These are phyloP conservation scores for Melocanna baccifera DNA, from an alignment of 176 grass and related monocot species.

Conservation along the genomic window DNA sequence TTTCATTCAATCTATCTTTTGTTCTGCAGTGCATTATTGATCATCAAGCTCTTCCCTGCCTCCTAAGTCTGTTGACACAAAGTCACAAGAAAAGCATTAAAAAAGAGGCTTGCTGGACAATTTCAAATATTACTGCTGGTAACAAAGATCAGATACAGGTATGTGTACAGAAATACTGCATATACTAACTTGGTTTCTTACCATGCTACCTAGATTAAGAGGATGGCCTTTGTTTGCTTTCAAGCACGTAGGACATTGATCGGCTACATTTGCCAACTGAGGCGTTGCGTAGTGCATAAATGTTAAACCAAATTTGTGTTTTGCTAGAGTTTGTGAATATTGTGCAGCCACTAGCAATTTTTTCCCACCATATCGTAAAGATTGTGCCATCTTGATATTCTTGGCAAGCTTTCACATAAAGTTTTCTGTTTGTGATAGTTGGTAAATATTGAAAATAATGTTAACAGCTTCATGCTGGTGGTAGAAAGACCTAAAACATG, in stretches of 20 bases:
- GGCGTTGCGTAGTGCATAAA: background rate
- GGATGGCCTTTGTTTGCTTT: background rate
- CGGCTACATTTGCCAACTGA: background rate
- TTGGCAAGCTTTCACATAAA: background rate
- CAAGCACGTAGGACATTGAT: background rate
- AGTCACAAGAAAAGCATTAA: constrained; percentile 99
- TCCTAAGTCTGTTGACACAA: constrained; percentile 78
- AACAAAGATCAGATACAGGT: constrained; percentile 99
- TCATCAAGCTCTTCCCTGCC: constrained; percentile 79
- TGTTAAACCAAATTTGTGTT: background rate
- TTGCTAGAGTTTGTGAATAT: background rate
- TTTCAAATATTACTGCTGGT: constrained; percentile 96
- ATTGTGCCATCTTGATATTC: background rate
- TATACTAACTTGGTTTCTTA: background rate
- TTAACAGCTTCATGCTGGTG: background rate
- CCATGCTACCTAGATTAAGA: background rate
- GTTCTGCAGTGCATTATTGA: constrained; percentile 65
- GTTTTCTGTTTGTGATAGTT: background rate
- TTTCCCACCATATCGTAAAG: background rate
- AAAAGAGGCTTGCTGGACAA: constrained; percentile 99
- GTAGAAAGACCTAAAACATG: background rate
- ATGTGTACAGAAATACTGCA: constrained; percentile 5
- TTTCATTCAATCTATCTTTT: background rate
- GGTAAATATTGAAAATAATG: background rate
- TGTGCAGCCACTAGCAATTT: background rate